Conservation (phyloP, 768 basidiomycete species). For the Chalciporus piperatus region DNA sequence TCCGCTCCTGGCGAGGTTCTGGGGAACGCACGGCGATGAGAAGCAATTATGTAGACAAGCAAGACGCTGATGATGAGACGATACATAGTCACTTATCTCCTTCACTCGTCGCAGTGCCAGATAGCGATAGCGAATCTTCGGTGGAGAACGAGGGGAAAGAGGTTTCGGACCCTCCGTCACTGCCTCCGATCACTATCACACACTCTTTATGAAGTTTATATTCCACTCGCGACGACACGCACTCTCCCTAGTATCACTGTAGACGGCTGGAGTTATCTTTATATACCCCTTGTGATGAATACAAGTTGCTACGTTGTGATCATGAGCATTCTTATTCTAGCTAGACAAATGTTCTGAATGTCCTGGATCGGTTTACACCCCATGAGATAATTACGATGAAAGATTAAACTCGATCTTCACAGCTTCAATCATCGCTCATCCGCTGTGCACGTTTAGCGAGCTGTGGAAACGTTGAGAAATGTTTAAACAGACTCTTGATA, state of each 20-base stretch:
- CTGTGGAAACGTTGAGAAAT: conserved; percentile 35
- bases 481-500: not conserved
- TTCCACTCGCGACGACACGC: conserved; percentile 3
- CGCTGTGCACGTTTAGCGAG: conserved; percentile 76
- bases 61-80: conserved; percentile 31
- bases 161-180: conserved; percentile 11
- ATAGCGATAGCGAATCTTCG: conserved; percentile 10
- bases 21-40: conserved; percentile 19
- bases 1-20: conserved; percentile 54
- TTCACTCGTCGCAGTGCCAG: conserved; percentile 19
- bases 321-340: conserved; percentile 15
- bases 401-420: conserved; percentile 22
- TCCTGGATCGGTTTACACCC: conserved; percentile 3
- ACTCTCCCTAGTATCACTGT: conserved; percentile 16
- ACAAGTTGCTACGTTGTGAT: conserved; percentile 6
- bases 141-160: conserved; percentile 30
- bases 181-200: conserved; percentile 46
- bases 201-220: conserved; percentile 30
- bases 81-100: conserved; percentile 18
- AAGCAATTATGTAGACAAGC: conserved; percentile 15
- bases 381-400: not conserved
- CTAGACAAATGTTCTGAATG: conserved; percentile 6
- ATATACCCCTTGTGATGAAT: conserved; percentile 27
- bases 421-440: conserved; percentile 45
- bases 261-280: conserved; percentile 22